These are phyloP conservation scores for Cryphonectria japonica DNA, from an alignment of 2,329 filamentous ascomycete species.

Conservation along the genomic window DNA sequence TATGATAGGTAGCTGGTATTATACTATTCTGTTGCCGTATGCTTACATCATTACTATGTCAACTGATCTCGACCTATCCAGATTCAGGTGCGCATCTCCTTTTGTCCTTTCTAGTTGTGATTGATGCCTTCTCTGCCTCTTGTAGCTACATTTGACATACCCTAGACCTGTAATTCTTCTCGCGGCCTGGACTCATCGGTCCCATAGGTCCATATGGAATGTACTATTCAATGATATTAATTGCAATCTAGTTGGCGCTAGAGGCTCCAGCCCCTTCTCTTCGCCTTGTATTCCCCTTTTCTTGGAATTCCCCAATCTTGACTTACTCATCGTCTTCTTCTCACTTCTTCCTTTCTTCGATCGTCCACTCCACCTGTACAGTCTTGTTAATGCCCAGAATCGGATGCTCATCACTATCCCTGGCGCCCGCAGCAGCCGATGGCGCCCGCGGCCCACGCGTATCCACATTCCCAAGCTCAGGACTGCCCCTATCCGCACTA, in stretches of 20 bases:
- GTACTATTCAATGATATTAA: not conserved
- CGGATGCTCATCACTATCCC: constrained; percentile 21
- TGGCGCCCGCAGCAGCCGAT: not conserved
- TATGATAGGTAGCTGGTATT: not conserved
- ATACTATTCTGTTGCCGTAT: not conserved
- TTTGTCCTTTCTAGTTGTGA: not conserved
- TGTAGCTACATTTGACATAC: not conserved
- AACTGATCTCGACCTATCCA: too few species aligned
- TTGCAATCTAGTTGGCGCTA: not conserved
- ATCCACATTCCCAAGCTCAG: not conserved
- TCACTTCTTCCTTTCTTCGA: not conserved
- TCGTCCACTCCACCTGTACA: constrained; percentile 17
- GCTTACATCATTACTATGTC: not conserved
- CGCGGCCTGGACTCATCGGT: too few species aligned
- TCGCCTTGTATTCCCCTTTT: not conserved
- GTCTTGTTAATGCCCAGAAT: constrained; percentile 20
- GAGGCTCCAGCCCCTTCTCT: too few species aligned
- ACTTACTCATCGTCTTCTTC: too few species aligned
- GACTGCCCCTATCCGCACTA: not conserved
- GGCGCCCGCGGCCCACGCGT: not conserved
- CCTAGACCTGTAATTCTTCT: too few species aligned
- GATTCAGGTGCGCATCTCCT: too few species aligned
- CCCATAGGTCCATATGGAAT: not conserved
- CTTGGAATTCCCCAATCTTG: not conserved
- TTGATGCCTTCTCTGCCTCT: not conserved